Conservation (phyloP, 768 basidiomycete species). For the Exidia glandulosa region DNA sequence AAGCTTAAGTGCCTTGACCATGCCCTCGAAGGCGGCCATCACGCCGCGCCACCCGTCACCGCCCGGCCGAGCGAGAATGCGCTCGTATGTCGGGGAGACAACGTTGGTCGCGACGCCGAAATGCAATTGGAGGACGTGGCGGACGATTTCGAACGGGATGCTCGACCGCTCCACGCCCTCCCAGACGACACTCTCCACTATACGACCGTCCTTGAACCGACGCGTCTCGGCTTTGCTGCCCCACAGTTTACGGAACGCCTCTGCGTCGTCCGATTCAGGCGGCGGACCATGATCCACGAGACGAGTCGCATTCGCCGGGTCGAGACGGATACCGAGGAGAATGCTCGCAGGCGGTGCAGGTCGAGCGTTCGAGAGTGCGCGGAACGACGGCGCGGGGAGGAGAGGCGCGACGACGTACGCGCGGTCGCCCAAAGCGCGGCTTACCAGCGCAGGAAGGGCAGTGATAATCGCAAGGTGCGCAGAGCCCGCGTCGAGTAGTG, state of each 20-base stretch:
- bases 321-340: conserved; percentile 65
- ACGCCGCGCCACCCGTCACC: conserved; percentile 41
- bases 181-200: conserved; percentile 94
- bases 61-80: conserved; percentile 35
- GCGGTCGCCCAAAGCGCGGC: conserved; percentile 63
- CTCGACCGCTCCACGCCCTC: conserved; percentile 69
- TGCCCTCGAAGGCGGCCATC: conserved; percentile 62
- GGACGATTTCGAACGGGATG: conserved; percentile 64
- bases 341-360: conserved; percentile 36
- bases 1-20: conserved; percentile 66
- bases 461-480: conserved; percentile 38
- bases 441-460: conserved; percentile 32
- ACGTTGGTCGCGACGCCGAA: conserved; percentile 49
- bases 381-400: conserved; percentile 4
- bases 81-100: conserved; percentile 56
- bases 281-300: conserved; percentile 89
- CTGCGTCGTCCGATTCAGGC: conserved; percentile 39
- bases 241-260: conserved; percentile 78
- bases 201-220: conserved; percentile 92
- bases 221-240: conserved; percentile 85
- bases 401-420: conserved; percentile 53
- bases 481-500: conserved; percentile 32
- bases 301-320: conserved; percentile 61
- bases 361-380: conserved; percentile 27
- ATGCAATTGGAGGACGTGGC: conserved; percentile 64